A percentile compares a stretch with the other conserved stretches of the same genome.
phyloP scores from a whole-genome alignment of 768 basidiomycete genomes.

The Kwoniella europaea region DNA sequence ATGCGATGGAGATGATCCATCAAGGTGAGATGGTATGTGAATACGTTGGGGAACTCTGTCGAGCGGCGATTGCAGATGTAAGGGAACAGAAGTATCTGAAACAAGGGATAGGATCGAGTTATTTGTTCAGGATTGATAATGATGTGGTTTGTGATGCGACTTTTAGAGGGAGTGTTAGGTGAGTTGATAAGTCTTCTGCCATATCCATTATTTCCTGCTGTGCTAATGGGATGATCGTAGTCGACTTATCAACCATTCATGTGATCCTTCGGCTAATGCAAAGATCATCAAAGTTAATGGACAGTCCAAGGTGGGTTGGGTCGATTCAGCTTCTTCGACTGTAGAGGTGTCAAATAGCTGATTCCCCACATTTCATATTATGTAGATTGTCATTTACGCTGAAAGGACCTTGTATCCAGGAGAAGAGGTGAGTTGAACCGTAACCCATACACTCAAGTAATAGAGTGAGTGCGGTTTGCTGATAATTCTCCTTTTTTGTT shows the following conservation, averaged over 20 bases:
- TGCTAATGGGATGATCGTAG: constrained; percentile 60
- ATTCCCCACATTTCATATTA: not conserved
- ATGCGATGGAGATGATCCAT: constrained; percentile 94
- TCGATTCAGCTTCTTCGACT: not conserved
- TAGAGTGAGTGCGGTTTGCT: not conserved
- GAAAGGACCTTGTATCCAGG: constrained; percentile 94
- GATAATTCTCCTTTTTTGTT: constrained; percentile 8
- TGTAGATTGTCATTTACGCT: constrained; percentile 95
- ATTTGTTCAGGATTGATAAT: constrained; percentile 96
- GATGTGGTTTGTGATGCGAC: constrained; percentile 98
- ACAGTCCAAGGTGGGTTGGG: constrained; percentile 57
- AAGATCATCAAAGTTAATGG: constrained; percentile 64
- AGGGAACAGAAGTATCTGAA: constrained; percentile 96
- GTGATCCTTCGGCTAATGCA: constrained; percentile 73
- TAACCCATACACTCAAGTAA: not conserved
- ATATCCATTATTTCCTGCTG: too few species aligned
- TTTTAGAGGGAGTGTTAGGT: constrained; percentile 99
- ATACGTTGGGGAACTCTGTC: constrained; percentile 96
- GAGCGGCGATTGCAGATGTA: constrained; percentile 93
- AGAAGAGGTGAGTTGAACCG: constrained; percentile 96
- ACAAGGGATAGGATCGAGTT: constrained; percentile 96
- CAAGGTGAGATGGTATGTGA: constrained; percentile 99
- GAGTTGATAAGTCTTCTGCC: constrained; percentile 56
- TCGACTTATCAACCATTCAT: constrained; percentile 97
- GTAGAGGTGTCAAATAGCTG: not conserved